Evolutionary conservation across 116 monocot genomes (phyloP).

Genomic region (Iris pallida): DNA sequence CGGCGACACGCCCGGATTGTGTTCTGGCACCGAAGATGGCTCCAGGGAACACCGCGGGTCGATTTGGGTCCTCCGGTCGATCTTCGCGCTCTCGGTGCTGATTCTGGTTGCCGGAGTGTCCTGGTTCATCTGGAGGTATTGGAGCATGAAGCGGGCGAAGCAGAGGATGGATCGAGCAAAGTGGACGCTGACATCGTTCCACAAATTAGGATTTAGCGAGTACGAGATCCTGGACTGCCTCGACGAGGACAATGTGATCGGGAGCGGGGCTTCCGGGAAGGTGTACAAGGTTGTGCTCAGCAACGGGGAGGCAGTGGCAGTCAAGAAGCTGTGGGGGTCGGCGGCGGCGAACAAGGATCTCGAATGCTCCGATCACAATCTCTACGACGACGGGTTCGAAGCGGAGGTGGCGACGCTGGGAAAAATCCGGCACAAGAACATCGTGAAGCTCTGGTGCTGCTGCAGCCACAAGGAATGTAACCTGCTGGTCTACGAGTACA

Average conservation of each 20-base stretch:
- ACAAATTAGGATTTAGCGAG: constrained; percentile 62
- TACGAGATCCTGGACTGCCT: constrained; percentile 51
- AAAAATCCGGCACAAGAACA: constrained; percentile 38
- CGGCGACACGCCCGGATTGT: background rate
- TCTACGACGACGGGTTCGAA: constrained; percentile 13
- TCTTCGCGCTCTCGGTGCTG: constrained; percentile 25
- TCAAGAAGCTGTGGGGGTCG: constrained; percentile 62
- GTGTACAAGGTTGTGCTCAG: constrained; percentile 62
- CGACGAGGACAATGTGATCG: constrained; percentile 59
- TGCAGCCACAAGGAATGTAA: constrained; percentile 25
- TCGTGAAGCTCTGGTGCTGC: constrained; percentile 37
- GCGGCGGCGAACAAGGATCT: background rate
- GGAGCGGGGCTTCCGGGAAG: constrained; percentile 48
- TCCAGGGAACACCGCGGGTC: background rate
- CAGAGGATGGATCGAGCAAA: constrained; percentile 15
- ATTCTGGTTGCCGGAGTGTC: constrained; percentile 28
- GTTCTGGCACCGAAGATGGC: background rate
- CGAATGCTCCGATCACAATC: background rate
- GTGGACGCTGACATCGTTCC: constrained; percentile 60
- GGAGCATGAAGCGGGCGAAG: constrained; percentile 18
- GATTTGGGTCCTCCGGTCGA: constrained; percentile 18
- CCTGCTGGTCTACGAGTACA: constrained; percentile 37
- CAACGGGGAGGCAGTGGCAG: constrained; percentile 52
- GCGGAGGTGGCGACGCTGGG: constrained; percentile 32
- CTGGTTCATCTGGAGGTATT: constrained; percentile 34